Conservation (phyloP, 495 filamentous ascomycete species). For the Aspergillus bridgeri region DNA sequence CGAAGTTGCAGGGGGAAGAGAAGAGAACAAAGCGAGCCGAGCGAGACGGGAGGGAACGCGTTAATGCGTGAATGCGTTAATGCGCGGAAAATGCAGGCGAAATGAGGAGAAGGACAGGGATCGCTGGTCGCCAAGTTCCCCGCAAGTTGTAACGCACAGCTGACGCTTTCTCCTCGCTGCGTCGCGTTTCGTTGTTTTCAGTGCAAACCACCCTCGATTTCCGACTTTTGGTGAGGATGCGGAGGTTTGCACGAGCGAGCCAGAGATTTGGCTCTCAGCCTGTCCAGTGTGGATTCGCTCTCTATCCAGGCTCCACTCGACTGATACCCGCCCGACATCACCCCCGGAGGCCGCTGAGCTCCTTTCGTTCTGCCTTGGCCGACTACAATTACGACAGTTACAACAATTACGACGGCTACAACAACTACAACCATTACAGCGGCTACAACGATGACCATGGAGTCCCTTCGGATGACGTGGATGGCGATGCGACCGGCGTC, state of each 20-base stretch:
- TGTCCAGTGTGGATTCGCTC: constrained; percentile 7
- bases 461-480: background rate
- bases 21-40: background rate
- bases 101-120: constrained; percentile 8
- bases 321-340: constrained; percentile 5
- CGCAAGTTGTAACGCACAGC: background rate
- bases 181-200: background rate
- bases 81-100: background rate
- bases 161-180: background rate
- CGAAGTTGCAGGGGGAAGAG: background rate
- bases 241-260: constrained; percentile 15
- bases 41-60: background rate
- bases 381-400: no score
- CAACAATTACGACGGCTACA: no score
- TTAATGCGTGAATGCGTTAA: background rate
- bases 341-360: constrained; percentile 2
- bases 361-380: background rate
- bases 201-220: no score
- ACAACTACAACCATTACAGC: no score
- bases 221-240: no score
- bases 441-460: no score
- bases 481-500: background rate
- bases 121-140: background rate
- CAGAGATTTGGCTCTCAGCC: constrained; percentile 28
- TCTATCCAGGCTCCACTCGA: constrained; percentile 6